phyloP scores from a whole-genome alignment of 805 yeast genomes.

The Yarrowia alimentaria region DNA sequence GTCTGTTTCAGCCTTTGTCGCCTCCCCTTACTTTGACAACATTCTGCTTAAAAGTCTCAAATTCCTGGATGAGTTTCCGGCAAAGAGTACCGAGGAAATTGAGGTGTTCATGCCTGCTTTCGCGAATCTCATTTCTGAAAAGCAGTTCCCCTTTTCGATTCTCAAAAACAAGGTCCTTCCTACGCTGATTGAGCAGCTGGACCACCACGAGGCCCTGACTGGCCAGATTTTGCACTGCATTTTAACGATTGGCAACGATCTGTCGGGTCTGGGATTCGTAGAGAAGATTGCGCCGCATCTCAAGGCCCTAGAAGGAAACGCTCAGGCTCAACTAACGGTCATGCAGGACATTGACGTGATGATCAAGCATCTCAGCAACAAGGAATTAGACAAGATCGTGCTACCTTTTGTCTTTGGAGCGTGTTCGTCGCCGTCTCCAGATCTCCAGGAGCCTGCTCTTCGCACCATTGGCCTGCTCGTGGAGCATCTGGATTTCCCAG shows the following conservation, averaged over 20 bases:
- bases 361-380: conserved; percentile 49
- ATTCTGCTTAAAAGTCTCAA: conserved; percentile 77
- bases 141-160: conserved; percentile 59
- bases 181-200: conserved; percentile 52
- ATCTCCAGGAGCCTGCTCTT: conserved; percentile 56
- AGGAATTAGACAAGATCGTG: conserved; percentile 51
- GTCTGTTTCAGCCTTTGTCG: conserved; percentile 64
- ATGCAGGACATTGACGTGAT: conserved; percentile 51
- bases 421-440: too few species aligned
- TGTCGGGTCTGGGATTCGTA: conserved; percentile 59
- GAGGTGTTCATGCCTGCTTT: conserved; percentile 66
- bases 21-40: conserved; percentile 74
- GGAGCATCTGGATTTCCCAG: conserved; percentile 59
- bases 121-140: conserved; percentile 49
- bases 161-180: conserved; percentile 73
- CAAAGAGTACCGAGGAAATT: conserved; percentile 67
- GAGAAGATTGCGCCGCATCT: conserved; percentile 57
- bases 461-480: conserved; percentile 42
- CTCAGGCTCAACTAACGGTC: conserved; percentile 46
- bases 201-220: conserved; percentile 43
- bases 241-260: conserved; percentile 45
- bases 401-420: conserved; percentile 45
- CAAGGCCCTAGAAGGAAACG: conserved; percentile 42
- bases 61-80: conserved; percentile 77
- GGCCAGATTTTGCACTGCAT: conserved; percentile 54